Conservation (phyloP, 2,329 filamentous ascomycete genomes). For the Claviceps cyperi region DNA sequence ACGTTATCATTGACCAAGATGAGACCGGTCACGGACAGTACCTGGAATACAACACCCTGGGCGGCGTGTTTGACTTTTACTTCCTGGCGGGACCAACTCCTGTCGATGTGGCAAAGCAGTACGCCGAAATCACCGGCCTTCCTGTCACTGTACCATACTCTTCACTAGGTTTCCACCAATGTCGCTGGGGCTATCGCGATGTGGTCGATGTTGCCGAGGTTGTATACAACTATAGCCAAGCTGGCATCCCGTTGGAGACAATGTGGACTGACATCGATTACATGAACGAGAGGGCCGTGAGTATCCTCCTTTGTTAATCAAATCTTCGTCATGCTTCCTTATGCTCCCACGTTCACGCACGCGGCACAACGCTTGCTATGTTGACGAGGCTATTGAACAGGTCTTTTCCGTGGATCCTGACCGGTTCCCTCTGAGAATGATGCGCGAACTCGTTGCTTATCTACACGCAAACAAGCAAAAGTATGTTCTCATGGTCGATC, state of each 20-base stretch:
- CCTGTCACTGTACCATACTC: slow-evolving; percentile 52
- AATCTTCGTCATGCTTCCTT: not conserved
- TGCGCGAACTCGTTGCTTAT: slow-evolving; percentile 51
- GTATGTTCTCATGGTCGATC: slow-evolving; percentile 69
- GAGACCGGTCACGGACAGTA: slow-evolving; percentile 40
- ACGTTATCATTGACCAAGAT: slow-evolving; percentile 56
- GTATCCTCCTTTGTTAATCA: not conserved
- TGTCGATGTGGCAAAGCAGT: slow-evolving; percentile 43
- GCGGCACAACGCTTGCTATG: not conserved
- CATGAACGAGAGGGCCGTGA: slow-evolving; percentile 18
- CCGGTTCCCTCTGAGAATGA: slow-evolving; percentile 44
- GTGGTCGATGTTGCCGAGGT: slow-evolving; percentile 52
- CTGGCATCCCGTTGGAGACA: slow-evolving; percentile 48
- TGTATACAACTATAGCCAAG: slow-evolving; percentile 50
- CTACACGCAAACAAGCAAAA: slow-evolving; percentile 54
- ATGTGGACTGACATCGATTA: slow-evolving; percentile 31
- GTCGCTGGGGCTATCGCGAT: slow-evolving; percentile 50
- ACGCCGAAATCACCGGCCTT: slow-evolving; percentile 39
- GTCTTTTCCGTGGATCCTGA: slow-evolving; percentile 51
- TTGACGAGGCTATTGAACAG: not conserved
- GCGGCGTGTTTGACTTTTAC: slow-evolving; percentile 62
- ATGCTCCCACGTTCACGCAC: not conserved
- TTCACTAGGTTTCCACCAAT: slow-evolving; percentile 47
- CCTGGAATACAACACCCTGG: slow-evolving; percentile 66
- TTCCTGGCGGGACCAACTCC: slow-evolving; percentile 47